Base-by-base conservation (phyloP, 257 asterid genomes). In the Ajuga chamaepitys region DNA sequence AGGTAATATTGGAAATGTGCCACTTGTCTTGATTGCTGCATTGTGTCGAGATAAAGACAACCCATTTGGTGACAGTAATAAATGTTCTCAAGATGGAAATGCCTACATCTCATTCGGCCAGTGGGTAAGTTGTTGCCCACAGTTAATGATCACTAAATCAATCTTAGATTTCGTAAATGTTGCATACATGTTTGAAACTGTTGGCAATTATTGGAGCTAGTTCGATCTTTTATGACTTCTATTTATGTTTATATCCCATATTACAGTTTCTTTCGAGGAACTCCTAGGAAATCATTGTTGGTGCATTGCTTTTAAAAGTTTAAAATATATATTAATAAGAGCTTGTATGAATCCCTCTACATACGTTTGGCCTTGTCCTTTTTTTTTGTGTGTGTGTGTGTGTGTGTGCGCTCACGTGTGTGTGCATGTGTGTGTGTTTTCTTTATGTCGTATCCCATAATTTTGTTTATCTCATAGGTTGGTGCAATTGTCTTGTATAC, bases 1-100 rank as follows among this genome's bases (percentile, higher is more conserved):
- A 94, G 99, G 99, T 54, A 94, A 94, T 79, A 94, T 94, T 60
- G 99, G 99, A 62, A 94, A 94, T 63, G 96, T 94, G 71, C 99
- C 99, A 46, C 97, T 94, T 64, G 99, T 94, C 66, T 74, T 94
- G 73, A 88, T 94, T 71, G 91, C 93, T 67, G 99, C 99, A 35
- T 60, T 94, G 52, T 94, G 99, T 63, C 95, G 88, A 53, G 97
- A 94, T 77, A 82, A 83, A 80, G 70, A 92, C 45, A 94, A 94
- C 68, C 99, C 99, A 55, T 94, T 90, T 20, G 99, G 99, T 12
- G 95, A 94, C 67, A 51, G 65, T 24, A 72, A 63, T 51, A 86
- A 74, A 77, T 94, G 99, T 73, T 65, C 96, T 14, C 86, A 79
- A 83, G 99, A 94, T 82, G 99, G 99, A 73, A 94, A 83, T 77